Evolutionary conservation across 768 basidiomycete genomes (phyloP), one percentile per base, ranked within the genome.

Genomic region (Tephrocybe sp.): DNA sequence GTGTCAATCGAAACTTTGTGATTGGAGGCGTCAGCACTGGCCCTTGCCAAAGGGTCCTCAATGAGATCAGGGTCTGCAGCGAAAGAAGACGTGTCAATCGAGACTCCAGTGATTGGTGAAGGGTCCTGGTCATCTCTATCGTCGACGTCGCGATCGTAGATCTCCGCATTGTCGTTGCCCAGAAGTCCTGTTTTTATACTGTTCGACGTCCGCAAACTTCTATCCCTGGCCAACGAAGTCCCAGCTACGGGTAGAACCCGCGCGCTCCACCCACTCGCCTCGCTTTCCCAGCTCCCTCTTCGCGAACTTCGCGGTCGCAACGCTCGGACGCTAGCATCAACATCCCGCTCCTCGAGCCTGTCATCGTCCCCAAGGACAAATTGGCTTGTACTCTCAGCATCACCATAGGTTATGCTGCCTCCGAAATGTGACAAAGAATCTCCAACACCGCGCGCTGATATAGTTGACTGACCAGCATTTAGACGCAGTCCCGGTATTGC

Each of bases 201-300:
- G 45, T 82, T 80, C 44, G 73, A 73, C 7, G 80, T 79, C 78
- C 84, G 81, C 25, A 82, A 52, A 51, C 82, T 86, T 56, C 80
- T 76, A 54, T 80, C 83, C 53, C 78, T 71, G 19, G 61, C 62
- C 46, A 77, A 61, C 1, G 76, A 76, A 1, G 78, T 68, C 5
- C 77, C 71, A 19, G 75, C 76, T 2, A 72, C 75, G 16, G 64
- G 67, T 36, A 79, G 79, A 25, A 87, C 68, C 53, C 77, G 72
- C 5, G 92, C 91, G 63, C 90, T 92, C 92, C 92, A 95, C 35
- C 87, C 79, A 56, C 89, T 93, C 21, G 81, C 86, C 61, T 87
- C 88, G 59, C 92, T 94, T 58, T 90, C 95, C 89, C 93, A 95
- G 60, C 92, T 95, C 0, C 89, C 88, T 59, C 91, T 75, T 59